Evolutionary conservation across 176 grass and related monocot species (phyloP), one percentile per base, ranked within the genome.

Genomic region (Leersia perrieri): DNA sequence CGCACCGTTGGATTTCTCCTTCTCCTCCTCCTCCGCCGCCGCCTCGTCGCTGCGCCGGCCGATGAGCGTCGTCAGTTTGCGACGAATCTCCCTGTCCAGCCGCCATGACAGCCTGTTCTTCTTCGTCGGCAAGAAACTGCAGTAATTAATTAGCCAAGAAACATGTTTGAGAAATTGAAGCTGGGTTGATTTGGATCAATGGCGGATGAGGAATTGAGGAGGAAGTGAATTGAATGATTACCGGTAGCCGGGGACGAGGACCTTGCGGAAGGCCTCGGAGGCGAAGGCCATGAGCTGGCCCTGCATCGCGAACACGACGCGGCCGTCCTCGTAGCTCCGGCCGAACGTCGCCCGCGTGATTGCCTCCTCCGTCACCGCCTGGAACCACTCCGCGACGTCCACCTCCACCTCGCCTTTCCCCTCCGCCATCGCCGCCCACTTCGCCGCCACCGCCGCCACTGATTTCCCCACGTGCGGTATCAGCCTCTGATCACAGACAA

Each of bases 191-290:
- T 60, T 10, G 60, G 31, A 35, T 9, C 57, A 55, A 73, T 66
- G 77, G 69, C 4, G 44, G 3, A 5, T 9, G n/a, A n/a, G n/a
- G n/a, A n/a, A n/a, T n/a, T n/a, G n/a, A n/a, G n/a, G n/a, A n/a
- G n/a, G n/a, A n/a, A n/a, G n/a, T n/a, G n/a, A n/a, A n/a, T n/a
- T n/a, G n/a, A n/a, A n/a, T n/a, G n/a, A n/a, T n/a, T 79, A 96
- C 90, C 94, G 63, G 91, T 94, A 97, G 51, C 94, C 94, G 1
- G 94, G 94, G 68, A 97, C 88, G 82, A 97, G 86, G 28, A 97
- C 91, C 84, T 94, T 97, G 75, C 91, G 87, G 74, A 97, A 97
- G 20, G 91, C 91, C 81, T 94, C 94, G 32, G 91, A 74, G 5
- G 94, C 91, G 41, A 84, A 90, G 49, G 83, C 79, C 94, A 97